A percentile compares a stretch with the other conserved stretches of the same genome.
Conservation (phyloP, 2,329 filamentous ascomycete species). For the Nothomitra cinnamomea region DNA sequence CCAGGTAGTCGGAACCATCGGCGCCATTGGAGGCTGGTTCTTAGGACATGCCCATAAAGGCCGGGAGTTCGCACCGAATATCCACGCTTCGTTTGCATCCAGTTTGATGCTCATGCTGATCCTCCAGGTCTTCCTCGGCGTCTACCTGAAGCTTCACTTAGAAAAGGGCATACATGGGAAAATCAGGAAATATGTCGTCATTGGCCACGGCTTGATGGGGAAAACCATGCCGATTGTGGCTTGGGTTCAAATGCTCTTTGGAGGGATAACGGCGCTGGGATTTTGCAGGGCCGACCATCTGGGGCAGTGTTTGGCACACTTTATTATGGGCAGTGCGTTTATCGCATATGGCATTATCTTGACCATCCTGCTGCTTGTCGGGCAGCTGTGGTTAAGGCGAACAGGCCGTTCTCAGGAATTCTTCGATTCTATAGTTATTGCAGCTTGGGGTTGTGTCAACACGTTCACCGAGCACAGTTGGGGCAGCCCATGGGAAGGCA, state of each 20-base stretch:
- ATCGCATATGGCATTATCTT: constrained; percentile 84
- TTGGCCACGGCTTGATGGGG: constrained; percentile 63
- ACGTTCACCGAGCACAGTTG: constrained; percentile 96
- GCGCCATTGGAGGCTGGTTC: constrained; percentile 75
- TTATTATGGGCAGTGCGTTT: constrained; percentile 97
- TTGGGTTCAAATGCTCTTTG: constrained; percentile 93
- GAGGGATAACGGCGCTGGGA: constrained; percentile 77
- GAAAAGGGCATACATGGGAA: constrained; percentile 67
- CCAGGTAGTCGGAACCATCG: constrained; percentile 54
- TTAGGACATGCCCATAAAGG: constrained; percentile 84
- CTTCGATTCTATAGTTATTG: constrained; percentile 82
- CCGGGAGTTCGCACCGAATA: constrained; percentile 66
- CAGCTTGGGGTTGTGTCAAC: constrained; percentile 91
- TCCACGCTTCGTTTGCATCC: constrained; percentile 67
- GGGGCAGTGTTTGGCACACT: constrained; percentile 87
- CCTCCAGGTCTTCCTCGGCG: constrained; percentile 59
- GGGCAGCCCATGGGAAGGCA: constrained; percentile 76
- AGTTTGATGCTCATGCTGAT: constrained; percentile 65
- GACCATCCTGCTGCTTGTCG: constrained; percentile 71
- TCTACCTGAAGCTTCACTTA: constrained; percentile 80
- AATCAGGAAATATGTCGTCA: constrained; percentile 55
- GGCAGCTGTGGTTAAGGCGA: constrained; percentile 69
- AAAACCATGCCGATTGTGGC: constrained; percentile 73
- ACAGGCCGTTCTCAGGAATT: constrained; percentile 88
- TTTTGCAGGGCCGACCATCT: constrained; percentile 87